Percentiles rank a stretch among this genome's conserved stretches.
phyloP scores from a whole-genome alignment of 306 rosid genomes.

The Dalbergia cochinchinensis region DNA sequence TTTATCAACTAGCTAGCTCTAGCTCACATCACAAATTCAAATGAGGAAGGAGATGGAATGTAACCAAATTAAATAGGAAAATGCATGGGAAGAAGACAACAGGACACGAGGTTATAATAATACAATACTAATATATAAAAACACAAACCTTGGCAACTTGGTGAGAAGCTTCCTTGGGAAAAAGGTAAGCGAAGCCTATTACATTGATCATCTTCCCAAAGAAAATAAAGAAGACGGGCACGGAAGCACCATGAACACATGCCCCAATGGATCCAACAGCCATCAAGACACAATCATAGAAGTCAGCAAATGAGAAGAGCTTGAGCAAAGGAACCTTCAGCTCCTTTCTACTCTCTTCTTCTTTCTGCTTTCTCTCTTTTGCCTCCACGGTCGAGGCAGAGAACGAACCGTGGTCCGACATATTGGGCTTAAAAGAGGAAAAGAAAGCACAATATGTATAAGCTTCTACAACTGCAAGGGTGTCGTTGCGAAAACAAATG shows the following conservation, averaged over 20 bases:
- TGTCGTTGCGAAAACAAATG: neutral
- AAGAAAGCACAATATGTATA: slow-evolving; percentile 4
- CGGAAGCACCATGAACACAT: slow-evolving; percentile 87
- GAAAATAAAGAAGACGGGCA: slow-evolving; percentile 87
- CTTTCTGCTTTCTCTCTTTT: slow-evolving; percentile 23
- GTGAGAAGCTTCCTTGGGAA: slow-evolving; percentile 85
- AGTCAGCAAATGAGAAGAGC: slow-evolving; percentile 79
- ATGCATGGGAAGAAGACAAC: slow-evolving; percentile 34
- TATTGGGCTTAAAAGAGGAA: slow-evolving; percentile 21
- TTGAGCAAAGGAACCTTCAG: slow-evolving; percentile 65
- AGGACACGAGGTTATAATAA: neutral
- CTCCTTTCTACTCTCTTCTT: slow-evolving; percentile 9
- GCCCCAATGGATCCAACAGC: slow-evolving; percentile 78
- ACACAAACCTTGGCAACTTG: slow-evolving; percentile 79
- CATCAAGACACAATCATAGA: slow-evolving; percentile 74
- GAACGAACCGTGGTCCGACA: slow-evolving; percentile 38
- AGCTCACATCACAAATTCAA: neutral
- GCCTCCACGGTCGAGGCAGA: slow-evolving; percentile 20
- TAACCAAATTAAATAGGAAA: neutral
- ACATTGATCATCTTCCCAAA: slow-evolving; percentile 82
- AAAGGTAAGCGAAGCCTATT: slow-evolving; percentile 83
- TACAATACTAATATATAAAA: neutral
- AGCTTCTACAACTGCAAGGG: slow-evolving; percentile 18
- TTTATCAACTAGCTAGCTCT: neutral
- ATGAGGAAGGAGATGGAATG: neutral